Base-by-base conservation (phyloP, 208 protist genomes). In the Angomonas ambiguus region DNA sequence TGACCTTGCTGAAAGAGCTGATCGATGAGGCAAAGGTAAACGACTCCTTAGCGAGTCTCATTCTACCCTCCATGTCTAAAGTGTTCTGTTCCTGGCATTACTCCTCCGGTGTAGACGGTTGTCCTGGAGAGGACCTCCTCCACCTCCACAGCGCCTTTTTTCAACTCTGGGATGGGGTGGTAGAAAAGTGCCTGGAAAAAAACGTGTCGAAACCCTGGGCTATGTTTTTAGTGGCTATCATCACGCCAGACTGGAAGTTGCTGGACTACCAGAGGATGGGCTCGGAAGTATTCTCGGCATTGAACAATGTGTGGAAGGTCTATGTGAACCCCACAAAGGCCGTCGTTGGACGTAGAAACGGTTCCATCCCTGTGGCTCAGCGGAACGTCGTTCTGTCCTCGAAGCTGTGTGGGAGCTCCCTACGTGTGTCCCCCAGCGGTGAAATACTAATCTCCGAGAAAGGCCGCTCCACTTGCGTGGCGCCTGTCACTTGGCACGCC, bases 21-120 rank as follows among this genome's bases (percentile, higher is more conserved):
- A 69, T 83, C n/a, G 88, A 88, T 62, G 87, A 96, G 68, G 78
- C 85, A 51, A 72, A 72, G 33, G 69, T 79, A 48, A 88, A 76
- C 67, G 35, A 65, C 1, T 55, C 75, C 49, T 38, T 93, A 25
- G 80, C 82, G 58, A 24, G 65, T 24, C 75, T 93, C 59, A 65
- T 92, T 42, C 76, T 92, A 63, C 88, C 91, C 27, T 71, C 86
- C 31, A 82, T 96, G 33, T 72, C 87, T n/a, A 91, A 91, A 53
- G 48, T 71, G 10, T 61, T 94, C n/a, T 88, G 80, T 27, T 86
- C 74, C 35, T 94, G 88, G 85, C 85, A 93, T 81, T 94, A 94
- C 69, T 79, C 82, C 20, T 79, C 87, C 57, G 79, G 76, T 33
- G 82, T 96, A 10, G 86, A 93, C 45, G 82, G 91, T 66, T 93